Evolutionary conservation across 192 early-diverging fungal species (phyloP).

Genomic region (Rhizoclosmatium sp.): DNA sequence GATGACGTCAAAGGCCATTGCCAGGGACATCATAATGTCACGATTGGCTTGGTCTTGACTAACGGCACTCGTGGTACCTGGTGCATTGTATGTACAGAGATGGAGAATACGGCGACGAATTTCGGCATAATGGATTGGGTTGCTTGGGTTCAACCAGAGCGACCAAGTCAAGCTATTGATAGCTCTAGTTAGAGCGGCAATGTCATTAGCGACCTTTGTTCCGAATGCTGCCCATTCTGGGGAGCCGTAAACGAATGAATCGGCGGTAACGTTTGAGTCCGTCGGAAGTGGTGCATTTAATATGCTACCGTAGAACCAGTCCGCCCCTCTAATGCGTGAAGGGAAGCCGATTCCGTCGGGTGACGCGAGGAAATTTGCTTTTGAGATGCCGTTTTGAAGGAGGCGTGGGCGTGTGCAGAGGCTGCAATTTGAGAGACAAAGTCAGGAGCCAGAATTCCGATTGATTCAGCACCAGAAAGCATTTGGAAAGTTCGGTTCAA

Average conservation of each 20-base stretch:
- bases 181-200: background rate
- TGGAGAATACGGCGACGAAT: background rate
- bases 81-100: background rate
- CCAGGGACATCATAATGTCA: background rate
- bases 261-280: background rate
- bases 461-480: background rate
- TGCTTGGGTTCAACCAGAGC: background rate
- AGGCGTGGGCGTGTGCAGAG: background rate
- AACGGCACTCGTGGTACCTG: background rate
- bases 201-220: background rate
- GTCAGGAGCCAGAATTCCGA: background rate
- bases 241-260: background rate
- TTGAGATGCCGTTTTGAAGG: background rate
- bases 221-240: background rate
- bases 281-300: background rate
- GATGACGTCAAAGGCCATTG: background rate
- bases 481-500: background rate
- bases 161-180: background rate
- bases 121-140: background rate
- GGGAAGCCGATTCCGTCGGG: background rate
- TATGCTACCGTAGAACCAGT: background rate
- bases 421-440: background rate
- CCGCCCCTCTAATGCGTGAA: background rate
- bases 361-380: background rate
- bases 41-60: background rate